Conservation (phyloP, 1,284 basidiomycete species). For the Sphaerobolus stellatus region DNA sequence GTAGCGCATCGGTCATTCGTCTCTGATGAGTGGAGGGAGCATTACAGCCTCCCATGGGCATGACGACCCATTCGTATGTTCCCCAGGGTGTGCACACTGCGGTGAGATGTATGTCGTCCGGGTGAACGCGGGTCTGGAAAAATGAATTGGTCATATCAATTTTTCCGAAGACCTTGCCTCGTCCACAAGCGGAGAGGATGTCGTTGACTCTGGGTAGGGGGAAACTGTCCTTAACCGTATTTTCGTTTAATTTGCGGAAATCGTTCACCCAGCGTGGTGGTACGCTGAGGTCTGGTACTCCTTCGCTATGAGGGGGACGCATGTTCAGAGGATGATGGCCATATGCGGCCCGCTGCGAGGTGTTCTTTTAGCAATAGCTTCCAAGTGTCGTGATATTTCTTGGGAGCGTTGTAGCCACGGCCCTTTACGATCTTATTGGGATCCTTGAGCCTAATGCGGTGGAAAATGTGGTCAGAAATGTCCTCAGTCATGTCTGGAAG, state of each 20-base stretch:
- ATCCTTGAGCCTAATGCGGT: slow-evolving; percentile 22
- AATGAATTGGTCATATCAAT: slow-evolving; percentile 47
- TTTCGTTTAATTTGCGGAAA: slow-evolving; percentile 36
- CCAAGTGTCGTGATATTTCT: slow-evolving; percentile 30
- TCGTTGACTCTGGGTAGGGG: too few relatives aligned
- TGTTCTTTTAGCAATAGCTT: slow-evolving; percentile 25
- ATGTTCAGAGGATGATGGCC: slow-evolving; percentile 27
- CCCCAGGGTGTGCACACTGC: too few relatives aligned
- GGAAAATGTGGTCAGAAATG: background rate
- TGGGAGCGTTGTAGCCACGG: slow-evolving; percentile 9
- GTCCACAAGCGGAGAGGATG: too few relatives aligned
- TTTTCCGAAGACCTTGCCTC: slow-evolving; percentile 25
- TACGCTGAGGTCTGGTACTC: slow-evolving; percentile 33
- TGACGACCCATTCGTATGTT: too few relatives aligned
- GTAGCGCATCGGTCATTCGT: slow-evolving; percentile 32
- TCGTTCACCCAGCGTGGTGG: slow-evolving; percentile 42
- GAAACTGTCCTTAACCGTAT: too few relatives aligned
- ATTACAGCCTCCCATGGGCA: too few relatives aligned
- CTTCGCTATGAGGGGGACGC: too few relatives aligned
- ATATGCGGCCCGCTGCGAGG: slow-evolving; percentile 31
- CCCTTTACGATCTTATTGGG: slow-evolving; percentile 14
- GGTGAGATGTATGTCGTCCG: slow-evolving; percentile 33
- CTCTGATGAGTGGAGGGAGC: too few relatives aligned
- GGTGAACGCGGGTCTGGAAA: slow-evolving; percentile 34
- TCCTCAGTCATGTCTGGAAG: background rate